These are phyloP conservation scores for Mycosphaerelloides madeirae DNA, from an alignment of 2,329 filamentous ascomycete species.

Conservation along the genomic window DNA sequence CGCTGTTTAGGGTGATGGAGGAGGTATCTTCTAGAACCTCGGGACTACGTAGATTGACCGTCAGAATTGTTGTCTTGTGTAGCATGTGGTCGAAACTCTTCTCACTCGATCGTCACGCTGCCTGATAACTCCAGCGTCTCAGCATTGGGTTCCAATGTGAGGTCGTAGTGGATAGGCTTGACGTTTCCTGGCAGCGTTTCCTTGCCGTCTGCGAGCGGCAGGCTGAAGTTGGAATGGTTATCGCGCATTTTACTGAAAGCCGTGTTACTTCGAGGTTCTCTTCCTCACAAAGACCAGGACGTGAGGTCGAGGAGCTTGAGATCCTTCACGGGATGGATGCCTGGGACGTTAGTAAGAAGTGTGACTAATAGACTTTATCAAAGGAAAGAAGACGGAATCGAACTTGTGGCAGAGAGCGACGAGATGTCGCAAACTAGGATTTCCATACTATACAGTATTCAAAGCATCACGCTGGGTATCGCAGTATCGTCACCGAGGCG, in stretches of 20 bases:
- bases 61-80: too few relatives aligned
- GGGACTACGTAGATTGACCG: conserved; percentile 41
- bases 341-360: not conserved
- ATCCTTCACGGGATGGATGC: not conserved
- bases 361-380: not conserved
- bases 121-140: conserved; percentile 83
- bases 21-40: conserved; percentile 80
- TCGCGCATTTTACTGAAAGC: conserved; percentile 74
- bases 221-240: conserved; percentile 51
- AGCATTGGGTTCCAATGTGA: conserved; percentile 88
- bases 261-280: conserved; percentile 47
- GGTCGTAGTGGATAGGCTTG: conserved; percentile 83
- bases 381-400: too few relatives aligned
- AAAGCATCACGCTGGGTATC: too few relatives aligned
- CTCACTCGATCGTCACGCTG: conserved; percentile 67
- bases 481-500: conserved; percentile 5
- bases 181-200: conserved; percentile 89
- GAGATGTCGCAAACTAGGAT: not conserved
- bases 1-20: conserved; percentile 80
- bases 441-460: conserved; percentile 3
- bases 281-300: not conserved
- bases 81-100: too few relatives aligned
- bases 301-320: not conserved
- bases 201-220: conserved; percentile 61
- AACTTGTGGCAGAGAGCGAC: too few relatives aligned